Base-by-base conservation (phyloP, 192 early-diverging fungal species). In the Linnemannia schmuckeri region DNA sequence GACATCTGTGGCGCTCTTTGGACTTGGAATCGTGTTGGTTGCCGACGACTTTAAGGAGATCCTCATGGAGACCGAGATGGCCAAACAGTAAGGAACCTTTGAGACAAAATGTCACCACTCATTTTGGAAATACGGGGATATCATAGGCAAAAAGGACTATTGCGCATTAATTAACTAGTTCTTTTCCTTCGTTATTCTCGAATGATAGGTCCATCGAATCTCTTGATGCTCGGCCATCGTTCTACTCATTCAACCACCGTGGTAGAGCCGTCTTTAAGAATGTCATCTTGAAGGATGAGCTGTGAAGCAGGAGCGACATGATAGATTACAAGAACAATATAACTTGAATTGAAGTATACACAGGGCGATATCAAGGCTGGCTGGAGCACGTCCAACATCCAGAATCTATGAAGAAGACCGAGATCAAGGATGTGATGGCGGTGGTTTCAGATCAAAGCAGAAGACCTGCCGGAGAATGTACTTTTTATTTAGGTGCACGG, bases 11-110 rank as follows among this genome's bases (percentile, higher is more conserved):
- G 77, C 88, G 8, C 77, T 91, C 27, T 88, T 90, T 76, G 78
- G 90, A 24, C 66, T 93, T 8, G 90, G 93, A 38, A 84, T 92
- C 55, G 77, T 91, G 17, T 55, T 93, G 61, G 84, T 85, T 17
- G 90, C 91, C n/a, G 90, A 90, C 69, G 82, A 90, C 40, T 91
- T 93, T 74, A 92, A 93, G 74, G 82, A 89, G 41, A 92, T 93
- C 49, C 79, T 91, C 24, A 92, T 93, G 90, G 91, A 93, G 63
- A 89, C 82, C 13, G 93, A 93, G 75, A 91, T 93, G 88, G 88
- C 87, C 24, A 93, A 92, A 79, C 82, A 90, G 93, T 93, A 92
- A 82, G 89, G 71, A 75, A n/a, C 24, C 22, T 35, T 35, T 72
- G 38, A 35, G n/a, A 42, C 44, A 40, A 30, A n/a, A 49, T 69